Conservation (phyloP, 768 basidiomycete genomes). For the Boletus sp. region DNA sequence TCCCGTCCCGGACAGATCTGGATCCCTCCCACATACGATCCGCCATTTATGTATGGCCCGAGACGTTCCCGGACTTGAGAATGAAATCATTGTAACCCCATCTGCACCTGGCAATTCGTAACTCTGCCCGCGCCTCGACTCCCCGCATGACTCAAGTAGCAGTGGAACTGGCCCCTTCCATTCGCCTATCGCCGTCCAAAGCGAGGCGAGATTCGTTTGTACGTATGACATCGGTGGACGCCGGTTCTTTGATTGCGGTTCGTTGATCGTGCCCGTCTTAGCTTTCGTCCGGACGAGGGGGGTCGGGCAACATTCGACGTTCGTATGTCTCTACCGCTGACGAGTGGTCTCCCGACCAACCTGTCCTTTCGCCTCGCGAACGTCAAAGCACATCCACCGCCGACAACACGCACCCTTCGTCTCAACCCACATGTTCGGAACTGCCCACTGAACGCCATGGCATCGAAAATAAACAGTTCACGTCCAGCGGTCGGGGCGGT, state of each 20-base stretch:
- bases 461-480: conserved; percentile 3
- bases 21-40: background rate
- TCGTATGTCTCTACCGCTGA: background rate
- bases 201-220: conserved; percentile 14
- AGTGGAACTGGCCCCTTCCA: background rate
- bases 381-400: background rate
- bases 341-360: background rate
- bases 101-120: background rate
- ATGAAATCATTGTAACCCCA: background rate
- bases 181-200: background rate
- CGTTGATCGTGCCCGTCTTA: conserved; percentile 2
- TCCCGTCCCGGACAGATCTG: background rate
- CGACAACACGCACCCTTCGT: background rate
- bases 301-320: conserved; percentile 22
- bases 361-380: background rate
- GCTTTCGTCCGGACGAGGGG: conserved; percentile 24
- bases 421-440: background rate
- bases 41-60: conserved; percentile 19
- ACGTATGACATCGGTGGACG: conserved; percentile 3
- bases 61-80: background rate
- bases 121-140: background rate
- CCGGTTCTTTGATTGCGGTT: background rate
- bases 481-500: conserved; percentile 26
- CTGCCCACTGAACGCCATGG: background rate
- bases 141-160: conserved; percentile 12